Base-by-base conservation (phyloP, 179 eudicot species). In the Silene coronaria region DNA sequence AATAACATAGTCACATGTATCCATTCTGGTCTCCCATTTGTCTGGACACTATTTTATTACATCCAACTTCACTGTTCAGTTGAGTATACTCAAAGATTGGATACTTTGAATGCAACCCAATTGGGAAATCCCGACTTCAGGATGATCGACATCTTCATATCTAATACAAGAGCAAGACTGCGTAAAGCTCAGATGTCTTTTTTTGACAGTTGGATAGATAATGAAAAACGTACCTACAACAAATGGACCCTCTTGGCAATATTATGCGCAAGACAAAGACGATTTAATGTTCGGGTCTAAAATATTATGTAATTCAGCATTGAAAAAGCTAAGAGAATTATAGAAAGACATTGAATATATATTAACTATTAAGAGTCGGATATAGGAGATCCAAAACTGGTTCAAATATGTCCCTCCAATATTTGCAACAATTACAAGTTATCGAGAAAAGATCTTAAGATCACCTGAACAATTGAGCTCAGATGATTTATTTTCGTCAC, bases 401-500 rank as follows among this genome's bases (percentile, higher is more conserved):
- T 46, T 78, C 68, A n/a, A 24, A 70, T 64, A 46, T 60, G 75
- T 34, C 69, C 75, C 74, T 73, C 75, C 75, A 65, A 51, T 59
- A 69, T 69, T 61, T 11, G 42, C 81, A 61, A 77, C 78, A 74
- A 77, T 81, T 77, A 62, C 46, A 61, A 32, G 80, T 81, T 79
- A 77, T 53, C 78, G 64, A 73, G 75, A 65, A 64, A 76, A 73
- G 67, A 57, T 75, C 61, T 66, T 76, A 67, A 72, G 62, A 78
- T 70, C 64, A 80, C 77, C 92, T 86, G 80, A 90, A 90, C 91
- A 87, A 67, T 81, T 86, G 81, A 73, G 76, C 72, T 57, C 27
- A 23, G 21, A 36, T 45, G 26, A 27, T 82, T 76, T 83, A 75
- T 75, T 83, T 53, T 66, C 70, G 48, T 71, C 23, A 60, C 48